Percentiles rank a stretch among this genome's conserved stretches.
Evolutionary conservation across 192 early-diverging fungal genomes (phyloP).

Genomic region (Coemansia sp.): DNA sequence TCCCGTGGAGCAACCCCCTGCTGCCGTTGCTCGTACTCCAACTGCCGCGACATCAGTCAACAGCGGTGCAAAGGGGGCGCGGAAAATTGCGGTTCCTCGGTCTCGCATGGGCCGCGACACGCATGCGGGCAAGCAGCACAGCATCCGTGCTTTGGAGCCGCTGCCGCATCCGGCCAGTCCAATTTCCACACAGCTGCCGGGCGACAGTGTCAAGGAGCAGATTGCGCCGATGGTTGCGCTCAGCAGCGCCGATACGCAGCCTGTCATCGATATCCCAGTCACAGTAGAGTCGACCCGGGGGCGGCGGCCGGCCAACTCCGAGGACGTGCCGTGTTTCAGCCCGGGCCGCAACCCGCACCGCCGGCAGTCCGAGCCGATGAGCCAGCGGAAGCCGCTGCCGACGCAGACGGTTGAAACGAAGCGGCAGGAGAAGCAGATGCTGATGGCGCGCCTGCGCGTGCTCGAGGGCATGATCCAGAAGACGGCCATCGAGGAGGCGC

Average conservation of each 20-base stretch:
- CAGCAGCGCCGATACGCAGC: neutral
- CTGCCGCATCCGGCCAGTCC: neutral
- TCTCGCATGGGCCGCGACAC: slow-evolving; percentile 14
- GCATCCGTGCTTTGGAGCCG: neutral
- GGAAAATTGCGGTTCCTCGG: slow-evolving; percentile 26
- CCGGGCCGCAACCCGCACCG: slow-evolving; percentile 13
- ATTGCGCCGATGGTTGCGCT: neutral
- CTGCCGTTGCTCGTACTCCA: too few species aligned
- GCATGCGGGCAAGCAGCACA: neutral
- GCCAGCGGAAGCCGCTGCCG: slow-evolving; percentile 18
- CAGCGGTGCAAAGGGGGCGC: neutral
- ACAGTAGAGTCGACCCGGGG: neutral
- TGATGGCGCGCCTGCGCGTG: slow-evolving; percentile 37
- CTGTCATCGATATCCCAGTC: slow-evolving; percentile 1
- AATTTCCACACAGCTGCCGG: too few species aligned
- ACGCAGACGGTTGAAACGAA: neutral
- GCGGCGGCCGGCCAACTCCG: neutral
- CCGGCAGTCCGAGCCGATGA: slow-evolving; percentile 7
- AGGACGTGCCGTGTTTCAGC: slow-evolving; percentile 24
- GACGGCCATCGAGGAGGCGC: slow-evolving; percentile 36
- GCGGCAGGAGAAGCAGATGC: slow-evolving; percentile 22
- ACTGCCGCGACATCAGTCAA: neutral
- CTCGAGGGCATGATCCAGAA: slow-evolving; percentile 46
- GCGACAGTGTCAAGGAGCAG: too few species aligned
- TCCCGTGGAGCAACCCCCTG: too few species aligned